Evolutionary conservation across 2,329 filamentous ascomycete species (phyloP).

Genomic region (Onygenales sp.): DNA sequence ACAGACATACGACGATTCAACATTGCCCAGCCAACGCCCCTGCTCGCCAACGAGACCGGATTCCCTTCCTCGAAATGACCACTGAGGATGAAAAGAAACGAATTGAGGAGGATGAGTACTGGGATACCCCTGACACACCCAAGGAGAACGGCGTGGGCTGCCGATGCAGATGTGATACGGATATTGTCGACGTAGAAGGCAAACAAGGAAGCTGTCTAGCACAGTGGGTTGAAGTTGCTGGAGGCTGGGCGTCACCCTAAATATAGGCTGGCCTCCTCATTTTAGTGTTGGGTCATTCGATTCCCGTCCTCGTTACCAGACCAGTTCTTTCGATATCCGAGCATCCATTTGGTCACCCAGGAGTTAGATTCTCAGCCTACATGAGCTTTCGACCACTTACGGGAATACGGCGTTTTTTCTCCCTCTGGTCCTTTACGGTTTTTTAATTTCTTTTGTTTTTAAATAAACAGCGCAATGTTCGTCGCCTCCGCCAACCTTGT

Average conservation of each 20-base stretch:
- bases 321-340: not conserved
- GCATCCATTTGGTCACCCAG: not conserved
- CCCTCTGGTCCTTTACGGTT: not conserved
- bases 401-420: not conserved
- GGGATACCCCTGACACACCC: conserved; percentile 74
- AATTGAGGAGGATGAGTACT: conserved; percentile 90
- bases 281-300: not conserved
- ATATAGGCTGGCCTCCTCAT: not conserved
- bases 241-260: conserved; percentile 69
- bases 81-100: conserved; percentile 74
- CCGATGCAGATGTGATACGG: conserved; percentile 91
- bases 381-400: not conserved
- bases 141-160: conserved; percentile 97
- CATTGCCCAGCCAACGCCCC: conserved; percentile 96
- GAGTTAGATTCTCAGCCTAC: not conserved
- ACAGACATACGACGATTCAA: conserved; percentile 96
- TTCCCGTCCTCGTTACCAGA: not conserved
- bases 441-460: not conserved
- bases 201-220: conserved; percentile 92
- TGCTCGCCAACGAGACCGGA: conserved; percentile 68
- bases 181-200: conserved; percentile 94
- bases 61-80: conserved; percentile 72
- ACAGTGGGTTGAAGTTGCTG: conserved; percentile 95
- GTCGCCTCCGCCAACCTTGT: too few relatives aligned
- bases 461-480: too few relatives aligned